Evolutionary conservation across 2,329 filamentous ascomycete species (phyloP).

Genomic region (Claviceps humidiphila): DNA sequence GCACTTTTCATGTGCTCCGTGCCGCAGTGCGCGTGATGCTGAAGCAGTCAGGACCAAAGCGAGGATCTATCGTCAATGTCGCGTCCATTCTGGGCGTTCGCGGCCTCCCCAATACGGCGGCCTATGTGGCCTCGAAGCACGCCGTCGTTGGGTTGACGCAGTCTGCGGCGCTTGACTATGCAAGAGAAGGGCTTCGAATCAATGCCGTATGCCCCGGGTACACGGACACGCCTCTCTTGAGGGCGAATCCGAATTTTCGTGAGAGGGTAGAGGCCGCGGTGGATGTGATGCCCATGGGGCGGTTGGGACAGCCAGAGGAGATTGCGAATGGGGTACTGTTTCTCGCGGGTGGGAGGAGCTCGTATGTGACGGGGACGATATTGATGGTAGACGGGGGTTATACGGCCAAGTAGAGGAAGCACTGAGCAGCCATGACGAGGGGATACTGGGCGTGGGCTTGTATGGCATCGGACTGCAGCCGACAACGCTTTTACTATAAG

Average conservation of each 20-base stretch:
- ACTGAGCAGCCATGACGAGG: too few relatives aligned
- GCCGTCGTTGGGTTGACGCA: slow-evolving; percentile 40
- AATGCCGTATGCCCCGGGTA: slow-evolving; percentile 48
- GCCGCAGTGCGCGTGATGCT: slow-evolving; percentile 8
- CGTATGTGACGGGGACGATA: slow-evolving; percentile 36
- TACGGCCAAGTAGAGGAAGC: slow-evolving; percentile 7
- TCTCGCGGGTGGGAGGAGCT: slow-evolving; percentile 38
- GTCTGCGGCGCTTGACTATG: slow-evolving; percentile 40
- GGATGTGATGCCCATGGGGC: slow-evolving; percentile 27
- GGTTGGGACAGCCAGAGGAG: slow-evolving; percentile 35
- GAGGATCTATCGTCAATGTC: neutral
- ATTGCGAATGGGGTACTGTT: slow-evolving; percentile 39
- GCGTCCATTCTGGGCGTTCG: slow-evolving; percentile 32
- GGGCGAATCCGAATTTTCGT: slow-evolving; percentile 1
- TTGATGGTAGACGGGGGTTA: slow-evolving; percentile 35
- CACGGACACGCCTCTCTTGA: slow-evolving; percentile 27
- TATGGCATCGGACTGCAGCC: too few relatives aligned
- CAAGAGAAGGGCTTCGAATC: slow-evolving; percentile 37
- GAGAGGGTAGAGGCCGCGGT: neutral
- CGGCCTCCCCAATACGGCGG: slow-evolving; percentile 22
- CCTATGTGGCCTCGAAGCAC: slow-evolving; percentile 41
- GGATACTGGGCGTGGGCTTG: too few relatives aligned
- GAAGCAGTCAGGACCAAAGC: neutral
- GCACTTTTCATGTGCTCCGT: slow-evolving; percentile 28
- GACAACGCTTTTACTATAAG: too few relatives aligned